phyloP scores from a whole-genome alignment of 2,329 filamentous ascomycete genomes.

The Aspergillus clavatus region DNA sequence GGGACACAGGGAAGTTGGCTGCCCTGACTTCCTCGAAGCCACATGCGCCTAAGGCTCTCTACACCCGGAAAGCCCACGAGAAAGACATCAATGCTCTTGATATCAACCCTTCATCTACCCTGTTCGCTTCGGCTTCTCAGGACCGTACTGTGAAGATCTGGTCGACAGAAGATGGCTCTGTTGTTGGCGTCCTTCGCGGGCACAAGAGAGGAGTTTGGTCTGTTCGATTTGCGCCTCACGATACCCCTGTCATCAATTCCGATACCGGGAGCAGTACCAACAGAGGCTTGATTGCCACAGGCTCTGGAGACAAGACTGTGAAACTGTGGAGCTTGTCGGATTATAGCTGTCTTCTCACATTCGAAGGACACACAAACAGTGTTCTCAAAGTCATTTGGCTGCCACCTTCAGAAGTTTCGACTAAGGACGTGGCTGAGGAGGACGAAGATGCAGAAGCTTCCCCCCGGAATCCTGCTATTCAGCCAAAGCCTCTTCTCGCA shows the following conservation, averaged over 20 bases:
- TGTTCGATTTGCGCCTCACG: conserved; percentile 78
- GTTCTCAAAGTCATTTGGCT: conserved; percentile 93
- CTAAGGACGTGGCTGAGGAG: conserved; percentile 31
- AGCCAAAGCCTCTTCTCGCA: conserved; percentile 51
- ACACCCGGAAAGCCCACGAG: conserved; percentile 92
- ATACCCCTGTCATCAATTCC: conserved; percentile 70
- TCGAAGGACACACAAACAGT: conserved; percentile 94
- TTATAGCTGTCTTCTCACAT: conserved; percentile 87
- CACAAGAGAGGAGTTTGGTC: conserved; percentile 96
- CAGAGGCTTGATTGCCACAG: conserved; percentile 80
- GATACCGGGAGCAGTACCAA: conserved; percentile 64
- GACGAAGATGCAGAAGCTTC: conserved; percentile 27
- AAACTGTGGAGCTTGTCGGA: conserved; percentile 91
- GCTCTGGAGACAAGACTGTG: conserved; percentile 91
- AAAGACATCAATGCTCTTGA: conserved; percentile 98
- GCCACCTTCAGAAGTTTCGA: conserved; percentile 43
- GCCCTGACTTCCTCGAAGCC: conserved; percentile 41
- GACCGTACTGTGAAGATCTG: conserved; percentile 97
- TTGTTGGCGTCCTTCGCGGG: conserved; percentile 83
- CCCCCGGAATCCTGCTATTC: conserved; percentile 26
- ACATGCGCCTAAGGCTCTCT: conserved; percentile 56
- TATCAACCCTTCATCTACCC: conserved; percentile 64
- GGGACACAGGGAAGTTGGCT: conserved; percentile 68
- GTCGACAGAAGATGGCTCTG: conserved; percentile 83
- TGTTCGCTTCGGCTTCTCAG: conserved; percentile 95